These are phyloP conservation scores for Phytophthora pinifolia DNA, from an alignment of 352 stramenopile species.

Conservation along the genomic window DNA sequence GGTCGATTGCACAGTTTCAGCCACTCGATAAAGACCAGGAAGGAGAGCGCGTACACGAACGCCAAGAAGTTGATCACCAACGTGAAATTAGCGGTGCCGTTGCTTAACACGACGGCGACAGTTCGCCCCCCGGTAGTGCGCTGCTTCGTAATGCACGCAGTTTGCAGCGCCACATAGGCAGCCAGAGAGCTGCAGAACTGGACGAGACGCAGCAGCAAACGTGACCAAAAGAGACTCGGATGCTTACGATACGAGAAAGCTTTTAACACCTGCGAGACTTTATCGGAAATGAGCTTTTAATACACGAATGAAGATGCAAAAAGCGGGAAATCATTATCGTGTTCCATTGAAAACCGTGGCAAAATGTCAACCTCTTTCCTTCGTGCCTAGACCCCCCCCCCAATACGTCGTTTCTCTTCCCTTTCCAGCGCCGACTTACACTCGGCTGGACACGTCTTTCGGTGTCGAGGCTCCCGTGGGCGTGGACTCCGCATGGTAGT, in stretches of 20 bases:
- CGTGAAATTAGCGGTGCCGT: constrained; percentile 46
- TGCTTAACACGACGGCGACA: constrained; percentile 49
- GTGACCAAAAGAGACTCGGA: no score
- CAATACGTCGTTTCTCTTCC: neutral
- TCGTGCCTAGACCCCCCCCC: no score
- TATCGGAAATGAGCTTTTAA: constrained; percentile 11
- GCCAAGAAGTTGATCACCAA: constrained; percentile 64
- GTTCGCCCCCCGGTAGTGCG: constrained; percentile 31
- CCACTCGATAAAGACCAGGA: constrained; percentile 53
- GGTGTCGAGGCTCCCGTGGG: constrained; percentile 20
- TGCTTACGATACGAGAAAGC: no score
- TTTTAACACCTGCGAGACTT: no score
- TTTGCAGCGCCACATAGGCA: constrained; percentile 52
- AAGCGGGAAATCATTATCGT: constrained; percentile 11
- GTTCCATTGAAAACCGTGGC: constrained; percentile 9
- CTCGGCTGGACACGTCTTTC: constrained; percentile 30
- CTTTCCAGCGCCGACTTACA: constrained; percentile 20
- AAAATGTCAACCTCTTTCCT: constrained; percentile 3
- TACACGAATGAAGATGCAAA: neutral
- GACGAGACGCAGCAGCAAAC: constrained; percentile 55
- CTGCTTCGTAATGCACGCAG: constrained; percentile 40
- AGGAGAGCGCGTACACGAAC: constrained; percentile 64
- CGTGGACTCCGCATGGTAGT: constrained; percentile 29
- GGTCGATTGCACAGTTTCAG: constrained; percentile 43
- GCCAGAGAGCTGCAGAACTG: constrained; percentile 61